phyloP scores from a whole-genome alignment of 139 green algal species.

The Chlamydomonas asymmetrica region DNA sequence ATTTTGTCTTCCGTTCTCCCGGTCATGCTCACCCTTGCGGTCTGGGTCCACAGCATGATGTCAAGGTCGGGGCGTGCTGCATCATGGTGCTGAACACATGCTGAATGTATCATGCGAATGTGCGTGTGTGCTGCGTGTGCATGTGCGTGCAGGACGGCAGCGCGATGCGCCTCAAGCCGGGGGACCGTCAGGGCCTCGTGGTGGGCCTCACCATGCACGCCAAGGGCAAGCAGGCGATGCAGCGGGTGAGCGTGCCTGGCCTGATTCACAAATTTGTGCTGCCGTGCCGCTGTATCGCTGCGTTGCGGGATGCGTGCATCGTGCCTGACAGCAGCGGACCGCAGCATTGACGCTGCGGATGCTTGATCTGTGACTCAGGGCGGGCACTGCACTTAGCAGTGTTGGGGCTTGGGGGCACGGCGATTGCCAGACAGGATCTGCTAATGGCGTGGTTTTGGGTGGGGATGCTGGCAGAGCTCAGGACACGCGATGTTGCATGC shows the following conservation, averaged over 20 bases:
- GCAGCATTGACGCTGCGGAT: background rate
- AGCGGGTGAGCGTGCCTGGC: slow-evolving; percentile 15
- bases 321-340: background rate
- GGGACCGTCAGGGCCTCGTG: slow-evolving; percentile 50
- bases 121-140: no score
- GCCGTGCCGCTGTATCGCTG: background rate
- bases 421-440: no score
- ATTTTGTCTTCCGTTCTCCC: no score
- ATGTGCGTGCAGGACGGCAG: slow-evolving; percentile 35
- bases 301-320: background rate
- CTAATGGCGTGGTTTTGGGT: no score
- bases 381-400: background rate
- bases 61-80: no score
- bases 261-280: background rate
- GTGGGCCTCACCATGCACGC: slow-evolving; percentile 62
- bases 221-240: slow-evolving; percentile 45
- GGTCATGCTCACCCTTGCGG: no score
- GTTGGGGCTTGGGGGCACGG: background rate
- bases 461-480: background rate
- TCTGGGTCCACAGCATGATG: no score
- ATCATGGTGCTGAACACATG: no score
- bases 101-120: no score
- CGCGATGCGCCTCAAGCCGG: slow-evolving; percentile 14
- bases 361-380: background rate
- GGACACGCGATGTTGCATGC: background rate